Conservation (phyloP, 2,329 filamentous ascomycete species). For the Aspergillus felis region DNA sequence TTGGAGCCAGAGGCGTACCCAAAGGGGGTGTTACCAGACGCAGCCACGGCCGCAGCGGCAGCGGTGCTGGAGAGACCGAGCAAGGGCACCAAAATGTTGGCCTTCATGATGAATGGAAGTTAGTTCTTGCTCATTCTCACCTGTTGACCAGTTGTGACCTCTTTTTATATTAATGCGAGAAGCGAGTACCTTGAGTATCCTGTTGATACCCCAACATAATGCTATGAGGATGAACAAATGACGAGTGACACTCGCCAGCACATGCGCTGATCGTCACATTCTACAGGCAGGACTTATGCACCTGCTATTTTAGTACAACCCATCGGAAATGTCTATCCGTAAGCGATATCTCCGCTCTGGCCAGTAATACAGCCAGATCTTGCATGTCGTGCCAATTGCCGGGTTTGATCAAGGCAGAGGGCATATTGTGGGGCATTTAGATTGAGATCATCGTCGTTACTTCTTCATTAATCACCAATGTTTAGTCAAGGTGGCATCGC, state of each 20-base stretch:
- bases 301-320: background rate
- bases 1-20: slow-evolving; percentile 26
- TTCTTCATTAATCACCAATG: background rate
- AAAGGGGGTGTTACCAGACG: background rate
- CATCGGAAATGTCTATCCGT: background rate
- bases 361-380: background rate
- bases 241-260: background rate
- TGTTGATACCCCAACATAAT: background rate
- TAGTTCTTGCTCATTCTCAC: background rate
- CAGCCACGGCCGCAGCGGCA: slow-evolving; percentile 2
- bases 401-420: background rate
- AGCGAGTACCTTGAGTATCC: background rate
- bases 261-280: background rate
- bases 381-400: background rate
- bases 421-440: no score
- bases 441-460: background rate
- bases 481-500: background rate
- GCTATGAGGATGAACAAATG: background rate
- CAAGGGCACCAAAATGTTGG: background rate
- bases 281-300: background rate
- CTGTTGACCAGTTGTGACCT: no score
- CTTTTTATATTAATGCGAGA: background rate
- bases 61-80: slow-evolving; percentile 4
- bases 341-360: background rate
- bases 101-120: slow-evolving; percentile 1